Percentiles rank a stretch among this genome's conserved stretches.
These are phyloP conservation scores for Phyllosticta citrichinensis DNA, from an alignment of 2,329 filamentous ascomycete genomes.

Conservation along the genomic window DNA sequence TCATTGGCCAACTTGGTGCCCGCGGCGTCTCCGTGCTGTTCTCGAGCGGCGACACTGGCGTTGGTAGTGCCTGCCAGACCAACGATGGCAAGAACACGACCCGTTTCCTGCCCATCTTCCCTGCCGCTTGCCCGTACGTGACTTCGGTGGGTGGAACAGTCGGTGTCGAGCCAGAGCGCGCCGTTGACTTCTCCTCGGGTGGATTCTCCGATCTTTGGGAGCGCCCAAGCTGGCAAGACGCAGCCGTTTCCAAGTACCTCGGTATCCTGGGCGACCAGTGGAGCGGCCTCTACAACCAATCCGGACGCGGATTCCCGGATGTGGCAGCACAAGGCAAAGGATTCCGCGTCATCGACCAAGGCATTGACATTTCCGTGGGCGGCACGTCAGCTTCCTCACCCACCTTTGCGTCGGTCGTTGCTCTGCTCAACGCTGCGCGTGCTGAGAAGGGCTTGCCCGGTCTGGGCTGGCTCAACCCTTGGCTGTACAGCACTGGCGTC, in stretches of 20 bases:
- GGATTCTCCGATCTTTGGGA: slow-evolving; percentile 37
- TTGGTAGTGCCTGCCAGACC: slow-evolving; percentile 33
- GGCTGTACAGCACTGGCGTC: slow-evolving; percentile 33
- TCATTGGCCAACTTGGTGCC: slow-evolving; percentile 31
- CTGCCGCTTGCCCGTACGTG: slow-evolving; percentile 38
- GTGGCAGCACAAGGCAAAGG: slow-evolving; percentile 30
- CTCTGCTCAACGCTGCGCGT: slow-evolving; percentile 30
- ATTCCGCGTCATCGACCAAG: slow-evolving; percentile 28
- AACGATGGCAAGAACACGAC: slow-evolving; percentile 36
- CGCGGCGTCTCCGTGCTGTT: slow-evolving; percentile 32
- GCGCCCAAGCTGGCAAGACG: slow-evolving; percentile 33
- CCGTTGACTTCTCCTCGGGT: slow-evolving; percentile 32
- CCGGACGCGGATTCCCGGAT: slow-evolving; percentile 36
- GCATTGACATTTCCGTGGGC: slow-evolving; percentile 21
- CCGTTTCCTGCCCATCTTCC: slow-evolving; percentile 37
- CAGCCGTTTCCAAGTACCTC: slow-evolving; percentile 31
- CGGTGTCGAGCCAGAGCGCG: slow-evolving; percentile 30
- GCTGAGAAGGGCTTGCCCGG: slow-evolving; percentile 23
- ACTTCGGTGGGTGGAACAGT: slow-evolving; percentile 37
- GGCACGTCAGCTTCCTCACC: slow-evolving; percentile 32
- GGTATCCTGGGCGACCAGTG: slow-evolving; percentile 28
- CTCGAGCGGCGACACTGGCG: slow-evolving; percentile 30
- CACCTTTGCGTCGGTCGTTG: slow-evolving; percentile 27
- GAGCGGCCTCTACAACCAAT: slow-evolving; percentile 33
- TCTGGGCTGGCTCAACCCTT: slow-evolving; percentile 31